Conservation (phyloP, 257 asterid species). For the Paulownia fortunei region DNA sequence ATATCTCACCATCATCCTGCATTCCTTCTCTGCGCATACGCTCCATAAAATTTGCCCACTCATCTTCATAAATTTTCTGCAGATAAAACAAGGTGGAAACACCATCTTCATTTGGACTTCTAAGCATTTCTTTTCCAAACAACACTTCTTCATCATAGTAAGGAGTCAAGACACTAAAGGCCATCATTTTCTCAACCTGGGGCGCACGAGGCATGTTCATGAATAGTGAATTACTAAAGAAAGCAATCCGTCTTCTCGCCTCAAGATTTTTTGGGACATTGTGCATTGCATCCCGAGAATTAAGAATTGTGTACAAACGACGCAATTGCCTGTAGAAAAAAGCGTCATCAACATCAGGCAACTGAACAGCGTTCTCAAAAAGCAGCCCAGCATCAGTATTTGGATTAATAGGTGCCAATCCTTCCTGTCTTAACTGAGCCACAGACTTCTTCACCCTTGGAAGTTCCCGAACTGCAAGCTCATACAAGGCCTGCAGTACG, state of each 20-base stretch:
- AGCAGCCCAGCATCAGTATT: slow-evolving; percentile 50
- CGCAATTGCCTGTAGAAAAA: slow-evolving; percentile 79
- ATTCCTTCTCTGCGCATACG: slow-evolving; percentile 87
- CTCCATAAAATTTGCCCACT: slow-evolving; percentile 87
- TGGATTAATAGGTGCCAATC: slow-evolving; percentile 57
- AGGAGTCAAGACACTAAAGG: slow-evolving; percentile 96
- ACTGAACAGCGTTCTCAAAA: slow-evolving; percentile 65
- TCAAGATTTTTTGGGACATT: slow-evolving; percentile 76
- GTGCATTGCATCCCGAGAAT: slow-evolving; percentile 82
- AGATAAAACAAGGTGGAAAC: slow-evolving; percentile 82
- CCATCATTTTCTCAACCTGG: slow-evolving; percentile 91
- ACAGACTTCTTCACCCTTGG: slow-evolving; percentile 65
- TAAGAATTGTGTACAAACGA: slow-evolving; percentile 75
- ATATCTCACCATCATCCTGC: slow-evolving; percentile 66
- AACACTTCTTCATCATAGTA: slow-evolving; percentile 92
- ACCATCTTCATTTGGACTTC: slow-evolving; percentile 91
- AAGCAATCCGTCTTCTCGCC: slow-evolving; percentile 80
- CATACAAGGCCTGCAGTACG: slow-evolving; percentile 83
- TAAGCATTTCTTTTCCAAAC: slow-evolving; percentile 77
- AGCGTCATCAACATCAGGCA: slow-evolving; percentile 65
- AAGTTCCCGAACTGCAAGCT: slow-evolving; percentile 71
- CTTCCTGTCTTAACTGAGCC: slow-evolving; percentile 70
- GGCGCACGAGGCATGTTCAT: slow-evolving; percentile 98
- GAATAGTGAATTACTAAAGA: slow-evolving; percentile 92
- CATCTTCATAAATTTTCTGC: slow-evolving; percentile 85